Evolutionary conservation across 1,139 yeast species (phyloP).

Genomic region (Wickerhamomyces sp.): DNA sequence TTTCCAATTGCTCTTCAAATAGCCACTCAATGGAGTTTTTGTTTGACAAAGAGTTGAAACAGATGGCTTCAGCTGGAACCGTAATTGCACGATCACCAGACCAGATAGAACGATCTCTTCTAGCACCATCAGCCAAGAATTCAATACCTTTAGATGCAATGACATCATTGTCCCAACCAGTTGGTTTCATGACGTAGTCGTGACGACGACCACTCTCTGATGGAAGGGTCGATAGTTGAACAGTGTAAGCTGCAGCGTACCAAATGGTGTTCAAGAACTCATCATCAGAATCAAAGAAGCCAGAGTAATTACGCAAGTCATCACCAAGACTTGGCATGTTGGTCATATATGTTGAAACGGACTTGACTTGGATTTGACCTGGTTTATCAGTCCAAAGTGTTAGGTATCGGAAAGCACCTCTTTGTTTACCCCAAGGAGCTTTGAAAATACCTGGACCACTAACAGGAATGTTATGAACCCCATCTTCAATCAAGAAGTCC

Average conservation of each 20-base stretch:
- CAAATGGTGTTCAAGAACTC: neutral
- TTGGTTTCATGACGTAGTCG: neutral
- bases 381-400: neutral
- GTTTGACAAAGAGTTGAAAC: neutral
- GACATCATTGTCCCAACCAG: neutral
- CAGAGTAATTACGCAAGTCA: neutral
- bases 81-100: neutral
- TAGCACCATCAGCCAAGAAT: neutral
- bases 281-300: neutral
- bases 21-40: neutral
- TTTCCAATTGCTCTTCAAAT: neutral
- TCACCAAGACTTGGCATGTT: neutral
- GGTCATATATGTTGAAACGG: neutral
- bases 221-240: neutral
- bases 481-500: constrained; percentile 1
- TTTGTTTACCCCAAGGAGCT: neutral
- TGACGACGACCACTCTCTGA: neutral
- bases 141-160: neutral
- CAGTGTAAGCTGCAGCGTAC: neutral
- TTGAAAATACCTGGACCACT: neutral
- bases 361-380: neutral
- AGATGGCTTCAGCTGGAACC: neutral
- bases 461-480: neutral
- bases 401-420: neutral
- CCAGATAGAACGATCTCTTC: neutral